phyloP scores from a whole-genome alignment of 75 land plant genomes.

The Adiantum capillusveneris region DNA sequence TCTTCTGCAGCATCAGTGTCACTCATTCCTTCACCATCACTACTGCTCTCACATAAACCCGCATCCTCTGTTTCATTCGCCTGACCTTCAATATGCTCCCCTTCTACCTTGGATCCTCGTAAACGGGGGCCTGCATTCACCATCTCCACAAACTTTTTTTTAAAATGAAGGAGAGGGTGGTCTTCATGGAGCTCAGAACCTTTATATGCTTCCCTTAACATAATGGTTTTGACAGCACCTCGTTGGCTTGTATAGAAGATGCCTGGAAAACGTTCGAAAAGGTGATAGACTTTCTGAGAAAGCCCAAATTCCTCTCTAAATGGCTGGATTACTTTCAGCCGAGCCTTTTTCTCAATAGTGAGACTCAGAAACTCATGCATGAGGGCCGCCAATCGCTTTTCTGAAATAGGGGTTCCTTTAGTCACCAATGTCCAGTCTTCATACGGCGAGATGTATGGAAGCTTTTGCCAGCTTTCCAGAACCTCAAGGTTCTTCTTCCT shows the following conservation, averaged over 20 bases:
- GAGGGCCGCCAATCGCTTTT: conserved; percentile 60
- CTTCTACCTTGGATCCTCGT: no score
- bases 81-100: no score
- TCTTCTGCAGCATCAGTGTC: no score
- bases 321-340: conserved; percentile 43
- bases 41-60: not conserved
- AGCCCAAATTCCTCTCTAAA: conserved; percentile 53
- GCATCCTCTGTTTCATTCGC: no score
- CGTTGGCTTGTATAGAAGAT: conserved; percentile 66
- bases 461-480: conserved; percentile 58
- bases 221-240: conserved; percentile 55
- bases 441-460: conserved; percentile 70
- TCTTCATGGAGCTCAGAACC: conserved; percentile 32
- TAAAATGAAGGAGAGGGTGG: conserved; percentile 54
- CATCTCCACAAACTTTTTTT: conserved; percentile 54
- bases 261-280: conserved; percentile 62
- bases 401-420: conserved; percentile 50
- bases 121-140: conserved; percentile 32
- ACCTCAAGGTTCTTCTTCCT: conserved; percentile 70
- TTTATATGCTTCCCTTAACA: conserved; percentile 62
- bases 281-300: conserved; percentile 43
- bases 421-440: conserved; percentile 31
- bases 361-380: conserved; percentile 63
- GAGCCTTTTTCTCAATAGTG: conserved; percentile 39
- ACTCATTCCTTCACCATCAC: not conserved